Percentiles rank a stretch among this genome's conserved stretches.
These are phyloP conservation scores for Rachicladosporium sp. DNA, from an alignment of 2,329 filamentous ascomycete species.

Conservation along the genomic window DNA sequence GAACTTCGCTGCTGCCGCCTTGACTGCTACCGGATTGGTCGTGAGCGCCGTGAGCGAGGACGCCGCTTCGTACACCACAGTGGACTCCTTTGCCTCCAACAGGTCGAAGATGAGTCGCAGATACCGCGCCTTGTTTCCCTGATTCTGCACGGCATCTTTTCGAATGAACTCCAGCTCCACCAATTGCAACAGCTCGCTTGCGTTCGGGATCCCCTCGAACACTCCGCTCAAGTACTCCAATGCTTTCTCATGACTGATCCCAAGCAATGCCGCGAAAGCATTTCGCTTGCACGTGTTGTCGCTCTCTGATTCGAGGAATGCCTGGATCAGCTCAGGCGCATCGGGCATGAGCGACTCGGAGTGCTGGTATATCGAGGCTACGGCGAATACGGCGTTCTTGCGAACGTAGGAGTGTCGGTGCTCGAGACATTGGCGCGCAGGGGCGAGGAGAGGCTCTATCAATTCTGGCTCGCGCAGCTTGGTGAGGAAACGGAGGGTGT, in stretches of 20 bases:
- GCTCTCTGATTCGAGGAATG: constrained; percentile 80
- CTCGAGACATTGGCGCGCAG: constrained; percentile 81
- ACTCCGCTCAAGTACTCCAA: constrained; percentile 76
- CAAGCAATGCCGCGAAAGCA: constrained; percentile 81
- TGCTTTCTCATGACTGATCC: constrained; percentile 87
- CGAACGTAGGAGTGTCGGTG: constrained; percentile 95
- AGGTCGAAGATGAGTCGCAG: constrained; percentile 92
- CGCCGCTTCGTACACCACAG: constrained; percentile 93
- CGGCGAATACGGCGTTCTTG: constrained; percentile 93
- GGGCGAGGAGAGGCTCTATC: constrained; percentile 88
- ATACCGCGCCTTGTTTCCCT: constrained; percentile 91
- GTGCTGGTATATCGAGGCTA: constrained; percentile 84
- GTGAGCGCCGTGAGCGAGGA: constrained; percentile 89
- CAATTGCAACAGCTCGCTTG: constrained; percentile 84
- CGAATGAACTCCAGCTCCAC: constrained; percentile 95
- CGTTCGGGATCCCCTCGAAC: constrained; percentile 87
- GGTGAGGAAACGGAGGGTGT: constrained; percentile 94
- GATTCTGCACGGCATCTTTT: constrained; percentile 90
- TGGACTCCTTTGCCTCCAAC: constrained; percentile 82
- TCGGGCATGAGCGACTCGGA: constrained; percentile 88
- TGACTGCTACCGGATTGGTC: constrained; percentile 92
- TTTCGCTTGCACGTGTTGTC: constrained; percentile 97
- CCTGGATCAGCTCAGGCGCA: constrained; percentile 78
- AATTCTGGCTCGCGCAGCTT: constrained; percentile 93
- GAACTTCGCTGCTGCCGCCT: constrained; percentile 89